Conservation (phyloP, 495 filamentous ascomycete species). For the Lasiosphaeriaceae sp. region DNA sequence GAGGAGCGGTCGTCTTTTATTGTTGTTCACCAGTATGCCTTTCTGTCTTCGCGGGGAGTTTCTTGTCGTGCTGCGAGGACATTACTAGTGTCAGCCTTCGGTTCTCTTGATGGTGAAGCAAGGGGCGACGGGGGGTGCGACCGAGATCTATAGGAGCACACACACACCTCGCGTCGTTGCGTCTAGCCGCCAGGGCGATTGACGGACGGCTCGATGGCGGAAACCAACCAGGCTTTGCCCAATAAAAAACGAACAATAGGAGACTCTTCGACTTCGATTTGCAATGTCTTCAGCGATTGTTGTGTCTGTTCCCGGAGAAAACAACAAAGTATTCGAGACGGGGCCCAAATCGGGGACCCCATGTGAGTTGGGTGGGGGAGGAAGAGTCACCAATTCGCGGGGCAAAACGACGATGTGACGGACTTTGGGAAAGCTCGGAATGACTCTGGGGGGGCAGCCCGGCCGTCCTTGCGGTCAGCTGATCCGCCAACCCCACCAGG, state of each 20-base stretch:
- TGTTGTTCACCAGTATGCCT: neutral
- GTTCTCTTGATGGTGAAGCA: neutral
- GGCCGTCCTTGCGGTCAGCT: too few species aligned
- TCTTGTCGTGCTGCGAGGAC: neutral
- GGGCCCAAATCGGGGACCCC: slow-evolving; percentile 27
- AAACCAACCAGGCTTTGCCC: too few species aligned
- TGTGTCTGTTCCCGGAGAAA: neutral
- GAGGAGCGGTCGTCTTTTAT: neutral
- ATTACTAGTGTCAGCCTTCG: neutral
- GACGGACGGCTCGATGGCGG: neutral
- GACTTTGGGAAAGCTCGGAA: too few species aligned
- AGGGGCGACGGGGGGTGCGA: neutral
- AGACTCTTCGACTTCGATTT: too few species aligned
- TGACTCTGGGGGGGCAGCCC: too few species aligned
- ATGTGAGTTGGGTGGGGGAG: slow-evolving; percentile 10
- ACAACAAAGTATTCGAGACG: slow-evolving; percentile 2
- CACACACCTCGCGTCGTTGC: neutral
- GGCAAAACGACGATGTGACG: slow-evolving; percentile 23
- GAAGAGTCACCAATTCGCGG: slow-evolving; percentile 21
- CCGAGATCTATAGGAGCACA: too few species aligned
- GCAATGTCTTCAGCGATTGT: neutral
- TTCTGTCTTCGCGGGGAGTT: neutral
- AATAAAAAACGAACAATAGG: too few species aligned
- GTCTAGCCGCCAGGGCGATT: neutral
- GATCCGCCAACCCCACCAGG: too few species aligned